phyloP scores from a whole-genome alignment of 2,329 filamentous ascomycete genomes.

The Neofusicoccum laricinum region DNA sequence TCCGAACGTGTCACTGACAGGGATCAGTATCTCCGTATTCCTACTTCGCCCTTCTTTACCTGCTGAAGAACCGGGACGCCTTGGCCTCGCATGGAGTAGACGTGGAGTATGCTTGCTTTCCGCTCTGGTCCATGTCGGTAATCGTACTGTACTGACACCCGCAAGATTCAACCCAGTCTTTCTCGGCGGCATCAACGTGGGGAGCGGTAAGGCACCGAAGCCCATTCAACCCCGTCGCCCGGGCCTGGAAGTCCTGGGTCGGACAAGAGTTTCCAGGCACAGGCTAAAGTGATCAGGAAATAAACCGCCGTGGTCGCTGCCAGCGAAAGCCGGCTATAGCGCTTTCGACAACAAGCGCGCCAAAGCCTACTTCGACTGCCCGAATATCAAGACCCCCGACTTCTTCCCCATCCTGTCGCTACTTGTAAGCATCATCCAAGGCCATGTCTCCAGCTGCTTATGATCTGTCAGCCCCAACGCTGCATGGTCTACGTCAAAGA shows the following conservation, averaged over 20 bases:
- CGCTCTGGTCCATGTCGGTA: too few species aligned
- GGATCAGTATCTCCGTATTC: constrained; percentile 61
- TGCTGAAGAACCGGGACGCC: constrained; percentile 54
- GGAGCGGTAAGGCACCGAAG: constrained; percentile 31
- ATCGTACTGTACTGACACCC: background rate
- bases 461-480: constrained; percentile 54
- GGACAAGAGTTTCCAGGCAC: too few species aligned
- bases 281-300: constrained; percentile 53
- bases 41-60: constrained; percentile 54
- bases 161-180: constrained; percentile 68
- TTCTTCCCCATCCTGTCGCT: constrained; percentile 57
- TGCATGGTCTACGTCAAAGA: constrained; percentile 64
- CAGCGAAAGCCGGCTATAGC: constrained; percentile 64
- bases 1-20: background rate
- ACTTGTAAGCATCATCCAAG: constrained; percentile 33
- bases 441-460: constrained; percentile 13
- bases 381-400: constrained; percentile 40
- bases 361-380: constrained; percentile 50
- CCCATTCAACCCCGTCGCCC: background rate
- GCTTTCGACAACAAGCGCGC: constrained; percentile 49
- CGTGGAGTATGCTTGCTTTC: constrained; percentile 56
- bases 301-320: constrained; percentile 69
- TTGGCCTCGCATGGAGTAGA: constrained; percentile 60
- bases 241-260: background rate
- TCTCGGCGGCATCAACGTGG: constrained; percentile 50